Evolutionary conservation across 169 alveolate species (phyloP).

Genomic region (Plasmodium gaboni): DNA sequence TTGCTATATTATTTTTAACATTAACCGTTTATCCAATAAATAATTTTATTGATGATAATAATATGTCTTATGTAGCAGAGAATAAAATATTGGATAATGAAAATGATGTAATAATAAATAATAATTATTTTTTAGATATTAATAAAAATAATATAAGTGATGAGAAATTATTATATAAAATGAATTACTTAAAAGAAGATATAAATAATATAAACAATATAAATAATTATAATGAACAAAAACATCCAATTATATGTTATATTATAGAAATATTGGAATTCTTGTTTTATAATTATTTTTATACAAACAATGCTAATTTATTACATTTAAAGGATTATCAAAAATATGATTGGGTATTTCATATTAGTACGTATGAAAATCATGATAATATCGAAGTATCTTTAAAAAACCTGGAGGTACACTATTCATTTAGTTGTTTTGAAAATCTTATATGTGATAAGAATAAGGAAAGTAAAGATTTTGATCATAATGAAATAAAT

Average conservation of each 20-base stretch:
- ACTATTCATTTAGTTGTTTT: slow-evolving; percentile 12
- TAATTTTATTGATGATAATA: not conserved
- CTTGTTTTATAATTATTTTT: slow-evolving; percentile 47
- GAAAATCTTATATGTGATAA: not conserved
- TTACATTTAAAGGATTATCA: not conserved
- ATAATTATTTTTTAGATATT: slow-evolving; percentile 3
- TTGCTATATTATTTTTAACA: slow-evolving; percentile 32
- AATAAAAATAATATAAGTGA: slow-evolving; percentile 20
- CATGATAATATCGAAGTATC: slow-evolving; percentile 15
- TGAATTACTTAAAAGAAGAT: slow-evolving; percentile 14
- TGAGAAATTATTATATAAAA: slow-evolving; percentile 22
- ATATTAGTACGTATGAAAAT: slow-evolving; percentile 22
- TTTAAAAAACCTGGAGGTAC: slow-evolving; percentile 22
- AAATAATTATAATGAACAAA: not conserved
- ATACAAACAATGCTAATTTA: slow-evolving; percentile 47
- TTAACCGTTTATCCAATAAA: slow-evolving; percentile 50
- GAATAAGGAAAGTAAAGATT: not conserved
- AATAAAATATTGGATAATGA: not conserved
- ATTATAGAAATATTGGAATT: slow-evolving; percentile 65
- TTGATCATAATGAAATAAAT: not conserved
- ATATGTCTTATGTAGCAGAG: not conserved
- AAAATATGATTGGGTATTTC: slow-evolving; percentile 7
- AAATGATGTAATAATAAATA: not conserved
- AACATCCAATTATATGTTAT: slow-evolving; percentile 27
- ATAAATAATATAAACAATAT: not conserved